Conservation (phyloP, 2,329 filamentous ascomycete species). For the Sclerotinia nivalis region DNA sequence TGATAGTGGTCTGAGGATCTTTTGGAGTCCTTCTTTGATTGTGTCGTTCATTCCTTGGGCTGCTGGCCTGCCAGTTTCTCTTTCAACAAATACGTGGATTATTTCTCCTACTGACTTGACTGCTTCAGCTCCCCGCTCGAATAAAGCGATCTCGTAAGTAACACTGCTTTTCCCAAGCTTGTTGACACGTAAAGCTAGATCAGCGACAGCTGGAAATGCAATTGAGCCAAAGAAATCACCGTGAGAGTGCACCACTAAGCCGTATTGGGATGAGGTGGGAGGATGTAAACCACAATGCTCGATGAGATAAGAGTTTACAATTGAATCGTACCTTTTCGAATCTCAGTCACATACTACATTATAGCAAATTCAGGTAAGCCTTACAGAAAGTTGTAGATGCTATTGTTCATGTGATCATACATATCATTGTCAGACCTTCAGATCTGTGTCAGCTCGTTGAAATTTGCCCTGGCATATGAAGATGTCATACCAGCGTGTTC, state of each 20-base stretch:
- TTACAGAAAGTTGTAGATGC: slow-evolving; percentile 77
- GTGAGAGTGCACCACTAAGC: slow-evolving; percentile 81
- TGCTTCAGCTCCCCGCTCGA: slow-evolving; percentile 69
- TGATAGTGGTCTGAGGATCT: slow-evolving; percentile 47
- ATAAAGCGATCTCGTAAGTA: slow-evolving; percentile 86
- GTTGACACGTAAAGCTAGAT: slow-evolving; percentile 78
- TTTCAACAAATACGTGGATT: slow-evolving; percentile 85
- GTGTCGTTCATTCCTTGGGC: slow-evolving; percentile 61
- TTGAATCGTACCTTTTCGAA: slow-evolving; percentile 70
- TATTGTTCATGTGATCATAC: slow-evolving; percentile 93
- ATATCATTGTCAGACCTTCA: slow-evolving; percentile 88
- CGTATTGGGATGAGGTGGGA: slow-evolving; percentile 69
- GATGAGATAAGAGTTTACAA: slow-evolving; percentile 87
- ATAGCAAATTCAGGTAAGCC: slow-evolving; percentile 27
- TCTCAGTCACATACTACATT: background rate
- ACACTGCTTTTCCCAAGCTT: slow-evolving; percentile 85
- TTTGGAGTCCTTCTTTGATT: slow-evolving; percentile 60
- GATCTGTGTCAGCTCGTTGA: slow-evolving; percentile 1
- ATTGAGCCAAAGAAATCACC: slow-evolving; percentile 84
- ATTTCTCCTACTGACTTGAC: slow-evolving; percentile 86
- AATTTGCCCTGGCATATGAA: background rate
- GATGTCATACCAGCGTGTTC: slow-evolving; percentile 72
- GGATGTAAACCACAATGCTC: slow-evolving; percentile 73
- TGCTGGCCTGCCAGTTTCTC: slow-evolving; percentile 67
- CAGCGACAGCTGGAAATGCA: slow-evolving; percentile 77